Evolutionary conservation across 208 protist genomes (phyloP), one percentile per base, ranked within the genome.

Genomic region (Acanthamoeba lenticulata): DNA sequence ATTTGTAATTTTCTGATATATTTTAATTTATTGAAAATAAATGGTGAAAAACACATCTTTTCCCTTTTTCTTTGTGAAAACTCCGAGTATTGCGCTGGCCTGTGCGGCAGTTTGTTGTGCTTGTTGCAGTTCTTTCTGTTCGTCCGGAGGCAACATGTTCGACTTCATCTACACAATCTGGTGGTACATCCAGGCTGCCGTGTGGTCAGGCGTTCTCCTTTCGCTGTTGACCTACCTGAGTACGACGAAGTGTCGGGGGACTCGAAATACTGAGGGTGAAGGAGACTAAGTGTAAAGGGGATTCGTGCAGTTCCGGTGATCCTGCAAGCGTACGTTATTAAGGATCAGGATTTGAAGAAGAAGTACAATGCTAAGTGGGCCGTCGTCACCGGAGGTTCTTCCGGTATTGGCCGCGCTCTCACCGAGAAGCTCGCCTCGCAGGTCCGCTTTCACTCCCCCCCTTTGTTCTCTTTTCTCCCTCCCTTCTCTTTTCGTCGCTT

Each of bases 361-460:
- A 95, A 95, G 60, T 96, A 96, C 38, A 96, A 96, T 83, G 95
- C 94, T 19, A 95, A 94, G 49, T 96, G 95, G 95, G 95, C 94
- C 29, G 62, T 96, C 2, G 95, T 96, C 0, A 95, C 67, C 88
- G 95, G 95, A 67, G 69, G 94, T 3, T 69, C 38, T 4, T 69
- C 38, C 77, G 95, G 95, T 65, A 96, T 96, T 60, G 95, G 95
- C 74, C 55, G 90, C 44, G 44, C 83, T 7, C 49, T 96, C 67
- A 77, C 49, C 27, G 67, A 38, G 24, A 96, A 96, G 60, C 89
- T 96, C 42, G 94, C 62, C 57, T 13, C 19, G 13, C 94, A 96
- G 90, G 74, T 85, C 17, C 17, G 2, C 13, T 29, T 34, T 34
- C 6, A 7, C 32, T 36, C 38, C 38, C 32, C 7, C 67, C 21